Evolutionary conservation across 2,329 filamentous ascomycete species (phyloP).

Genomic region (Chrysoporthe cubensis): DNA sequence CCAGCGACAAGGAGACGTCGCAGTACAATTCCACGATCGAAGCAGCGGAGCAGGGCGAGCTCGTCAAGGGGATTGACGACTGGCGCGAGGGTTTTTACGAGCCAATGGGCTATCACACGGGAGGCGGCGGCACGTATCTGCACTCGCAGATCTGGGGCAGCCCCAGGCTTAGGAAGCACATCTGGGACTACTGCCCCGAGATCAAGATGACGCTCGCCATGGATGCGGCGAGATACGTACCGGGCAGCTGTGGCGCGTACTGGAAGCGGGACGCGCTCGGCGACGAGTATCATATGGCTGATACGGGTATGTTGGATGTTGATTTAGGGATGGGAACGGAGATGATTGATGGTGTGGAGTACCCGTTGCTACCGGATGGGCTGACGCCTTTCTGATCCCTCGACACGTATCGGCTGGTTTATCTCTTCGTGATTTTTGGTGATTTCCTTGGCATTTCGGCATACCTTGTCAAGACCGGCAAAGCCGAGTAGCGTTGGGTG

Average conservation of each 20-base stretch:
- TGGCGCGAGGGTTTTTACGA: slow-evolving; percentile 43
- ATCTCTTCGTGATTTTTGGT: not conserved
- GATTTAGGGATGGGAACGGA: slow-evolving; percentile 44
- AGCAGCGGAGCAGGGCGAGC: slow-evolving; percentile 37
- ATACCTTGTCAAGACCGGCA: not conserved
- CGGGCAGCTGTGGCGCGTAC: slow-evolving; percentile 48
- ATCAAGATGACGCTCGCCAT: slow-evolving; percentile 46
- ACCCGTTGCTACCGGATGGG: slow-evolving; percentile 44
- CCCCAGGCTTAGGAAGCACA: slow-evolving; percentile 46
- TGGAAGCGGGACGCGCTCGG: slow-evolving; percentile 48
- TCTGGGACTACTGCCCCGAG: slow-evolving; percentile 61
- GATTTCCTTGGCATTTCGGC: not conserved
- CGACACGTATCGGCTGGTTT: not conserved
- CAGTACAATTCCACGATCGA: slow-evolving; percentile 28
- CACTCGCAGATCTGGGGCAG: slow-evolving; percentile 52
- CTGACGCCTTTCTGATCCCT: slow-evolving; percentile 39
- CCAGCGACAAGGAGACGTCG: slow-evolving; percentile 25
- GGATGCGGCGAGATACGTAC: slow-evolving; percentile 56
- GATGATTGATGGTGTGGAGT: slow-evolving; percentile 45
- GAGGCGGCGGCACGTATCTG: slow-evolving; percentile 47
- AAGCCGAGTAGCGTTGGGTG: slow-evolving; percentile 7
- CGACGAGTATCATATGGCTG: slow-evolving; percentile 28
- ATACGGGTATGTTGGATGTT: slow-evolving; percentile 29
- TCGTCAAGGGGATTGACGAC: slow-evolving; percentile 54
- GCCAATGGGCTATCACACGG: slow-evolving; percentile 60